Conservation (phyloP, 225 moss, liverwort and hornwort species). For the Pseudisothecium myosuroides region DNA sequence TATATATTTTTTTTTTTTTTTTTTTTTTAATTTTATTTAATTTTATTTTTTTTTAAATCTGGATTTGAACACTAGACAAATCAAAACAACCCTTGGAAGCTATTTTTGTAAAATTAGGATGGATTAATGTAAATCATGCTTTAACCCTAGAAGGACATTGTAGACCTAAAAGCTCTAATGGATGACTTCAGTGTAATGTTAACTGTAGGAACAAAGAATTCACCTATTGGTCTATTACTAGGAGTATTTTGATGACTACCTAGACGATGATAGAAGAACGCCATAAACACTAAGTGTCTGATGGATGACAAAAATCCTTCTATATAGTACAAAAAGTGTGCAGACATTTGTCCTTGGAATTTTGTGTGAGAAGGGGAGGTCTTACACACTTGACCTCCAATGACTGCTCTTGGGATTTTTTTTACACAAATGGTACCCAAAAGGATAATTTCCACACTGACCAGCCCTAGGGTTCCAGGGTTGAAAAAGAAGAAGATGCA, state of each 20-base stretch:
- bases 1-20: too few relatives aligned
- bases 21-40: too few relatives aligned
- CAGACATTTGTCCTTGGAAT: not conserved
- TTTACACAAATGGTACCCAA: not conserved
- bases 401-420: accelerated
- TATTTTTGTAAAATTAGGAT: too few relatives aligned
- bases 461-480: not conserved
- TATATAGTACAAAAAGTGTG: accelerated
- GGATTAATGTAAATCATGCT: too few relatives aligned
- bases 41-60: too few relatives aligned
- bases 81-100: too few relatives aligned
- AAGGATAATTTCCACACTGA: not conserved
- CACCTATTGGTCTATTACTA: accelerated
- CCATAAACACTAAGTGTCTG: too few relatives aligned
- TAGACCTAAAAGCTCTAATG: accelerated
- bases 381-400: not conserved
- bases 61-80: too few relatives aligned
- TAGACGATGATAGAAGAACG: not conserved
- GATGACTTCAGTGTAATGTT: not conserved
- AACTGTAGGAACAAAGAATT: not conserved
- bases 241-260: accelerated
- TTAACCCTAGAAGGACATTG: accelerated
- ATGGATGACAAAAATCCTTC: not conserved
- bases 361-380: accelerated
- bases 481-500: not conserved